These are phyloP conservation scores for Neoarthrinium moseri DNA, from an alignment of 2,329 filamentous ascomycete genomes.

Conservation along the genomic window DNA sequence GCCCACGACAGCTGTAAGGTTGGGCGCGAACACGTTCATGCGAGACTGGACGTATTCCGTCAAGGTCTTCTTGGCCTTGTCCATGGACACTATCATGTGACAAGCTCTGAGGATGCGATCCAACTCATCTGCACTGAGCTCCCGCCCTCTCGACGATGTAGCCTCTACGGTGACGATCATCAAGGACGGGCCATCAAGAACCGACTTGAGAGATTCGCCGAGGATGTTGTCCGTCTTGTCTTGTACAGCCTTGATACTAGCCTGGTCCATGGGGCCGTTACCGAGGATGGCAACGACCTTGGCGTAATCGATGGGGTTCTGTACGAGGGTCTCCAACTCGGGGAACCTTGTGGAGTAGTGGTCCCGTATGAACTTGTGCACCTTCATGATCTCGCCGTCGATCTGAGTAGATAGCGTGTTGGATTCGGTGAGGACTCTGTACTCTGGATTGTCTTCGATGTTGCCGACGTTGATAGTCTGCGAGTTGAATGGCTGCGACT, in stretches of 20 bases:
- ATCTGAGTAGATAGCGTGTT: constrained; percentile 90
- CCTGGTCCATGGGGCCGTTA: constrained; percentile 82
- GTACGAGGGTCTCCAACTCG: constrained; percentile 85
- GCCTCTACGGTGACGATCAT: constrained; percentile 97
- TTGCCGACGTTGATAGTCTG: constrained; percentile 70
- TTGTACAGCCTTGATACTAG: constrained; percentile 77
- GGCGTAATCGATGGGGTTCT: constrained; percentile 90
- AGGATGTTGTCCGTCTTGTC: constrained; percentile 76
- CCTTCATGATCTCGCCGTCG: constrained; percentile 85
- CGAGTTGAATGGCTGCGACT: constrained; percentile 64
- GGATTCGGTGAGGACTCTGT: constrained; percentile 82
- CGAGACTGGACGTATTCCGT: constrained; percentile 95
- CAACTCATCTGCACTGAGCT: constrained; percentile 74
- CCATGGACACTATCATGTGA: constrained; percentile 83
- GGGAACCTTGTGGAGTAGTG: constrained; percentile 94
- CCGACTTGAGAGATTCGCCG: constrained; percentile 70
- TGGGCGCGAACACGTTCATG: constrained; percentile 95
- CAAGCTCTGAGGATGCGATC: constrained; percentile 74
- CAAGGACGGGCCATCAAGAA: constrained; percentile 84
- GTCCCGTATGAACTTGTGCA: constrained; percentile 95
- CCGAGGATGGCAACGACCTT: constrained; percentile 92
- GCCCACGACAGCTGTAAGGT: constrained; percentile 85
- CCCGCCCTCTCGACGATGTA: constrained; percentile 79
- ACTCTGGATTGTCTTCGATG: constrained; percentile 89
- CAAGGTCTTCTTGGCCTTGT: constrained; percentile 81